These are phyloP conservation scores for Fulvia fulva DNA, from an alignment of 2,329 filamentous ascomycete genomes.

Conservation along the genomic window DNA sequence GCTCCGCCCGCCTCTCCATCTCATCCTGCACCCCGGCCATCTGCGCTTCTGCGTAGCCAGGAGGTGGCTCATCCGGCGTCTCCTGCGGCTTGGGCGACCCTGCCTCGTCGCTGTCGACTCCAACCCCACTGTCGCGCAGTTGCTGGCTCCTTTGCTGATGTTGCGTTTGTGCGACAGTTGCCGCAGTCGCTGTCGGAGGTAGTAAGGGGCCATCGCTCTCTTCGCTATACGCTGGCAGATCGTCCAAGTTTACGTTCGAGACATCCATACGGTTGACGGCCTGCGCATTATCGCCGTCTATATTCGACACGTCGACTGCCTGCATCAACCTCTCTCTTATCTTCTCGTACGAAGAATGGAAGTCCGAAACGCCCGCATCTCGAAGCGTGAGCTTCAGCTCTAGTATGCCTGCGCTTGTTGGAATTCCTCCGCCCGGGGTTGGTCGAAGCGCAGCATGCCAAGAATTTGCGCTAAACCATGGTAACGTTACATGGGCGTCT, in stretches of 20 bases:
- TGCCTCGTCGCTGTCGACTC: slow-evolving; percentile 9
- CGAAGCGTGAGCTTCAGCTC: slow-evolving; percentile 87
- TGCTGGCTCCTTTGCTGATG: slow-evolving; percentile 17
- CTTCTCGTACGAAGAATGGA: slow-evolving; percentile 74
- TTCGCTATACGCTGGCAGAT: slow-evolving; percentile 81
- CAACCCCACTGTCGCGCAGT: slow-evolving; percentile 17
- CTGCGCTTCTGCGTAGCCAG: slow-evolving; percentile 88
- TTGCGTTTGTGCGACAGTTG: slow-evolving; percentile 18
- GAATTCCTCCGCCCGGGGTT: slow-evolving; percentile 78
- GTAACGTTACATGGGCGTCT: slow-evolving; percentile 80
- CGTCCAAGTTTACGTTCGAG: slow-evolving; percentile 71
- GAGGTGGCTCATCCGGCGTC: slow-evolving; percentile 71
- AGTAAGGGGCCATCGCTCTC: slow-evolving; percentile 38
- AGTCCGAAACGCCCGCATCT: slow-evolving; percentile 92
- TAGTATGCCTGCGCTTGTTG: slow-evolving; percentile 63
- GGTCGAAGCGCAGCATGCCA: slow-evolving; percentile 80
- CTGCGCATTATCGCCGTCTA: slow-evolving; percentile 19
- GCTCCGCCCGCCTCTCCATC: slow-evolving; percentile 51
- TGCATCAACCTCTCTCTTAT: slow-evolving; percentile 81
- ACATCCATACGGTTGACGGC: slow-evolving; percentile 48
- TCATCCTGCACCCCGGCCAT: slow-evolving; percentile 72
- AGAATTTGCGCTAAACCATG: slow-evolving; percentile 89
- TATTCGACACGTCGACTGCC: slow-evolving; percentile 67
- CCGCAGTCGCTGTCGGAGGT: slow-evolving; percentile 36
- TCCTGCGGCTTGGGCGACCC: slow-evolving; percentile 17